Evolutionary conservation across 2,329 filamentous ascomycete species (phyloP), one percentile per base, ranked within the genome.

Genomic region (Ophiostoma tasmaniense): DNA sequence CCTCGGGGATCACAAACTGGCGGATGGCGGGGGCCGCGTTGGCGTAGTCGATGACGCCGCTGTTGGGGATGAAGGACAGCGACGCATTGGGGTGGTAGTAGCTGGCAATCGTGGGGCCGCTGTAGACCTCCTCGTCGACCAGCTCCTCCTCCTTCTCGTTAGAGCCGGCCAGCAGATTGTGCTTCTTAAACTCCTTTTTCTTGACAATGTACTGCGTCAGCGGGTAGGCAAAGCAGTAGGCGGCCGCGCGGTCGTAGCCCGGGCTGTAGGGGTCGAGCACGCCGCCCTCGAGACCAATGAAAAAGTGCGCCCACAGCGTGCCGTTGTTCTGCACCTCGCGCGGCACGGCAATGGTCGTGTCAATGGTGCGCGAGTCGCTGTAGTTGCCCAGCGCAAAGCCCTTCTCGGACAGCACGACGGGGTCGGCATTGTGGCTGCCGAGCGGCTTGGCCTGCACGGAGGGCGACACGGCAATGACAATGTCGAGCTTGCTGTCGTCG

Each of bases 81-180:
- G 91, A 96, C 74, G 96, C 90, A 79, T 99, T 99, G 7, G 95
- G 91, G 79, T 99, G 95, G 77, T 97, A 99, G 81, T 93, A 96
- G 68, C 89, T 96, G 64, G 86, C 87, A 72, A 96, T 87, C 67
- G 89, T 82, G n/a, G 91, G 89, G 0, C 89, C 88, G 14, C 30
- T 22, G 39, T 55, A 33, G 14, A 45, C n/a, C 5, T 39, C 67
- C 10, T 62, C 68, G 22, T 50, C 68, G n/a, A 82, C 82, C n/a
- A 83, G 81, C 55, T 84, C 82, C 7, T 83, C 81, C 17, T 80
- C 81, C 30, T 81, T 79, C 64, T 78, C 78, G 70, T n/a, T n/a
- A n/a, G 33, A 33, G 5, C 82, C 83, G 25, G 86, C 85, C n/a
- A 99, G 83, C 68, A 99, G 82, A 75, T 94, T 98, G 75, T 93